Evolutionary conservation across 139 green algal species (phyloP).

Genomic region (Microglena sp.): DNA sequence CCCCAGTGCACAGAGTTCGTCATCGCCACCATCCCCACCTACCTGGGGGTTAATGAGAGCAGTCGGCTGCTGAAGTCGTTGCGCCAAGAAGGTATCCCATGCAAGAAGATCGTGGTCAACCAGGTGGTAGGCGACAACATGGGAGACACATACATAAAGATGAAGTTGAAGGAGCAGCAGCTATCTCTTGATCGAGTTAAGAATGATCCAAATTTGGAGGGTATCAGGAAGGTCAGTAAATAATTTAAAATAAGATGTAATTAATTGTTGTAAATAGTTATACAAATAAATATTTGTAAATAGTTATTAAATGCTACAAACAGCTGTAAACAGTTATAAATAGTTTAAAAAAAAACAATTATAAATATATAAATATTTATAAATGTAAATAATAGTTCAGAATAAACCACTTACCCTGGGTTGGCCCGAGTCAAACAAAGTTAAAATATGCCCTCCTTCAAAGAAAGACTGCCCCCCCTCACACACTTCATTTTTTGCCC

Average conservation of each 20-base stretch:
- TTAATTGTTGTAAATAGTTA: not conserved
- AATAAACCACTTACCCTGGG: too few species aligned
- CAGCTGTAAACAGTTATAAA: too few species aligned
- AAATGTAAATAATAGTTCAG: too few species aligned
- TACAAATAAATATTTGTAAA: too few species aligned
- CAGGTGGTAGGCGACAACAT: slow-evolving; percentile 57
- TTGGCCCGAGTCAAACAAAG: too few species aligned
- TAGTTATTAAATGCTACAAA: too few species aligned
- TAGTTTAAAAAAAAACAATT: too few species aligned
- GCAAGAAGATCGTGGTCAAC: slow-evolving; percentile 90
- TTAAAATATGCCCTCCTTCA: too few species aligned
- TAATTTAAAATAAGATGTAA: too few species aligned
- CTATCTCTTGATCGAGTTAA: slow-evolving; percentile 66
- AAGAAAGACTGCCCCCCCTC: too few species aligned
- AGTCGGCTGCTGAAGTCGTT: slow-evolving; percentile 39
- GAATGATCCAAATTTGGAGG: slow-evolving; percentile 47
- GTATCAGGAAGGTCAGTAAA: slow-evolving; percentile 18
- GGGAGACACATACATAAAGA: slow-evolving; percentile 56
- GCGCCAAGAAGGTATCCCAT: slow-evolving; percentile 76
- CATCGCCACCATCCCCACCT: slow-evolving; percentile 95
- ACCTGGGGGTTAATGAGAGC: slow-evolving; percentile 87
- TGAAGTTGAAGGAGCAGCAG: slow-evolving; percentile 82
- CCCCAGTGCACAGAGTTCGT: slow-evolving; percentile 83
- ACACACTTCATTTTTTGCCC: too few species aligned
- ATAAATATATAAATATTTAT: too few species aligned